Conservation (phyloP, 2,329 filamentous ascomycete genomes). For the Chaetomium olivaceum region DNA sequence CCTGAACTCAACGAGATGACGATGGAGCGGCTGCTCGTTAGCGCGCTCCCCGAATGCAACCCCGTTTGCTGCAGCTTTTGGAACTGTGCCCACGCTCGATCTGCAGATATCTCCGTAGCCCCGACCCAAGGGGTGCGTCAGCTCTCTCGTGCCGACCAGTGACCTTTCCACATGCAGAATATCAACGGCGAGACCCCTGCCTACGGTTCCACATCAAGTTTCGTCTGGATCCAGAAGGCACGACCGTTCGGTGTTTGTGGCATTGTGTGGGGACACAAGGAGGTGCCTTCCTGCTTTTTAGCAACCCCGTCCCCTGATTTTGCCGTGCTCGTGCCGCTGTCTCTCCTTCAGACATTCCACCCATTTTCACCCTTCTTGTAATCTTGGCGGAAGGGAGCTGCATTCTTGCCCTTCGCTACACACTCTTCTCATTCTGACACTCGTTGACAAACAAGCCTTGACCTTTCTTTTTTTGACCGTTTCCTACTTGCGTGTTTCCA, state of each 20-base stretch:
- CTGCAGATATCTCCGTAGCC: conserved; percentile 13
- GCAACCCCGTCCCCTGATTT: conserved; percentile 9
- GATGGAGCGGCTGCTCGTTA: background rate
- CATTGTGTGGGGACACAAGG: background rate
- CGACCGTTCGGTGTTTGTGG: background rate
- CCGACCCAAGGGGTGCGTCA: background rate
- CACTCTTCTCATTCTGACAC: conserved; percentile 27
- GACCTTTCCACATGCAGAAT: background rate
- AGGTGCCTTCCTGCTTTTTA: conserved; percentile 14
- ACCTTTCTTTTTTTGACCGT: conserved; percentile 5
- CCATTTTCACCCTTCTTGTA: conserved; percentile 17
- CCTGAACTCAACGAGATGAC: conserved; percentile 19
- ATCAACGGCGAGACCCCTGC: conserved; percentile 3
- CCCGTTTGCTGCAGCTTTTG: background rate
- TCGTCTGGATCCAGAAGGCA: conserved; percentile 1
- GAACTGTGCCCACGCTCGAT: background rate
- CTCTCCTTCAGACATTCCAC: conserved; percentile 1
- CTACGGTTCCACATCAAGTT: conserved; percentile 13
- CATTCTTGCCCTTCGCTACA: conserved; percentile 16
- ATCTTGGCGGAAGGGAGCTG: conserved; percentile 14
- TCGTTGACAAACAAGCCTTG: conserved; percentile 21
- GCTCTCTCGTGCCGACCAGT: background rate
- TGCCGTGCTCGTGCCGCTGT: background rate
- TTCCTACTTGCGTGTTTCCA: background rate
- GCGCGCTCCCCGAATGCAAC: background rate